These are phyloP conservation scores for Liriodendron chinense DNA, from an alignment of 164 flowering plant genomes.

Conservation along the genomic window DNA sequence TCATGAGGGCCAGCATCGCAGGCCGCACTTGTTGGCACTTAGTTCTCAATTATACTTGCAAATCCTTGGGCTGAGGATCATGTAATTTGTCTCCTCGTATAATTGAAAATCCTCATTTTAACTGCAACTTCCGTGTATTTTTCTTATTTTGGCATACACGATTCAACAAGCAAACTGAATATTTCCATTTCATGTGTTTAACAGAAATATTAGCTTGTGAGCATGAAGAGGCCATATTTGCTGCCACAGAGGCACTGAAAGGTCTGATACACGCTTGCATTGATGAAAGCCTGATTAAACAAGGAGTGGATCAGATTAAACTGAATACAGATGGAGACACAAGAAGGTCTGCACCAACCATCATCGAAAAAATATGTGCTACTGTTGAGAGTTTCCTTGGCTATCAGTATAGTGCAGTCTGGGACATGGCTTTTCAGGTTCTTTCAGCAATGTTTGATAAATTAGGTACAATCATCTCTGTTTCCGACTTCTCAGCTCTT, in stretches of 20 bases:
- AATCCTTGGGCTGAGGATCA: not conserved
- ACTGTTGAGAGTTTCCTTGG: constrained; percentile 77
- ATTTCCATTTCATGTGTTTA: constrained; percentile 4
- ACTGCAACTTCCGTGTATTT: not conserved
- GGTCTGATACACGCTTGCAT: constrained; percentile 63
- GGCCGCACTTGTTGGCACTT: not conserved
- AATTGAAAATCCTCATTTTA: too few relatives aligned
- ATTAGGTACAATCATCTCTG: constrained; percentile 54
- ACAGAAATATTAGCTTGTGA: constrained; percentile 79
- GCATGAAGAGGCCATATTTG: constrained; percentile 79
- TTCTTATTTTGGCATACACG: not conserved
- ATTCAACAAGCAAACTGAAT: not conserved
- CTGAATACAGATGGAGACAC: constrained; percentile 21
- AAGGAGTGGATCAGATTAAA: constrained; percentile 60
- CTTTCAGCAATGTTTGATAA: constrained; percentile 75
- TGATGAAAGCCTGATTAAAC: constrained; percentile 70
- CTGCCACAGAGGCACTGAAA: constrained; percentile 65
- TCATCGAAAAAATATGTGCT: constrained; percentile 80
- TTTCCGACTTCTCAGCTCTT: not conserved
- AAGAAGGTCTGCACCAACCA: constrained; percentile 60
- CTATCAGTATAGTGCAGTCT: constrained; percentile 63
- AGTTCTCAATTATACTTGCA: not conserved
- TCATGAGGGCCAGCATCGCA: too few relatives aligned
- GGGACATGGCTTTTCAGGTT: constrained; percentile 82
- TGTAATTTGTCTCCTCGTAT: not conserved